These are phyloP conservation scores for Cryphonectria nitschkei DNA, from an alignment of 2,329 filamentous ascomycete species.

Conservation along the genomic window DNA sequence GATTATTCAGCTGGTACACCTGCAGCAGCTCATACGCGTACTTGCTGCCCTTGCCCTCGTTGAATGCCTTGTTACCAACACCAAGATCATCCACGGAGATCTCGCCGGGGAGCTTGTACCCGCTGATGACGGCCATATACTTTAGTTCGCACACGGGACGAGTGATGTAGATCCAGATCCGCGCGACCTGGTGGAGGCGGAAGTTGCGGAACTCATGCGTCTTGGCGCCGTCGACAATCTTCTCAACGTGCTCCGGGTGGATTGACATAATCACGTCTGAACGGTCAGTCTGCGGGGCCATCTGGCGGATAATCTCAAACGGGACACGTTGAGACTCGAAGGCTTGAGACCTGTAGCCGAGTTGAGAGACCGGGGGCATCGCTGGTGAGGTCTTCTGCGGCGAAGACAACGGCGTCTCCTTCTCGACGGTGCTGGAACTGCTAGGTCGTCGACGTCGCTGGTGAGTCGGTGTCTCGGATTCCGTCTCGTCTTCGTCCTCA, in stretches of 20 bases:
- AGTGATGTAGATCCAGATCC: conserved; percentile 66
- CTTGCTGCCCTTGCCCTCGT: conserved; percentile 43
- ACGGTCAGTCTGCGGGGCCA: conserved; percentile 52
- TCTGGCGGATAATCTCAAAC: conserved; percentile 49
- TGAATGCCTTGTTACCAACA: conserved; percentile 57
- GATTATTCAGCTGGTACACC: conserved; percentile 66
- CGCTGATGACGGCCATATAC: conserved; percentile 62
- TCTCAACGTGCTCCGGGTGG: conserved; percentile 48
- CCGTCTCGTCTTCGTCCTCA: conserved; percentile 22
- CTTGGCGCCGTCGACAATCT: conserved; percentile 53
- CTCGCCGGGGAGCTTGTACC: conserved; percentile 51
- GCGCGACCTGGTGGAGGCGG: conserved; percentile 58
- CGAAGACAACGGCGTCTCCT: conserved; percentile 30
- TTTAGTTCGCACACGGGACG: conserved; percentile 51
- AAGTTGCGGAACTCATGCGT: conserved; percentile 61
- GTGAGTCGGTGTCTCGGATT: conserved; percentile 26
- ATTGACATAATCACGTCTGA: conserved; percentile 61
- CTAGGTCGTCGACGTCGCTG: conserved; percentile 18
- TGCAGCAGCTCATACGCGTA: conserved; percentile 59
- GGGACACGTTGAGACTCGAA: conserved; percentile 57
- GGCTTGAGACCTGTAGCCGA: conserved; percentile 41
- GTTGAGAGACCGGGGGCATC: conserved; percentile 30
- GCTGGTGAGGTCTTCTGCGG: conserved; percentile 30
- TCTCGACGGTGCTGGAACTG: conserved; percentile 25
- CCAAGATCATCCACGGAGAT: conserved; percentile 47